Percentiles rank a stretch among this genome's conserved stretches.
Conservation (phyloP, 225 moss, liverwort and hornwort species). For the Physcomitrium patens region DNA sequence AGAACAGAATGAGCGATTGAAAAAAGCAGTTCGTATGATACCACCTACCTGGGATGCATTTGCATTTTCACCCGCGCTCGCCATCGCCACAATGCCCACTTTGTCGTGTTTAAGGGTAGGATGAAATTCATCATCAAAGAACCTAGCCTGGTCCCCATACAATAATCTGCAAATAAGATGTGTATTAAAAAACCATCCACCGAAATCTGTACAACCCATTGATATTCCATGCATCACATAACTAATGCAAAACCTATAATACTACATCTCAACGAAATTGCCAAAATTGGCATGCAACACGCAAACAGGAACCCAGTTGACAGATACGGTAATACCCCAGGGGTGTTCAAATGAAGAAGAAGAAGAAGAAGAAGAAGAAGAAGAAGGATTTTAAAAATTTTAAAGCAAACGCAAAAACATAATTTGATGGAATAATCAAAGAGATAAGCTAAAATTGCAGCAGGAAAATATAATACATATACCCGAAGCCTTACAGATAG, state of each 20-base stretch:
- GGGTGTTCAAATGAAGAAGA: too few relatives aligned
- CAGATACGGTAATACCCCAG: too few relatives aligned
- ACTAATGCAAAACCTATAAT: slow-evolving; percentile 8
- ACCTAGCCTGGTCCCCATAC: slow-evolving; percentile 93
- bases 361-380: too few relatives aligned
- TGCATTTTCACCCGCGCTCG: slow-evolving; percentile 87
- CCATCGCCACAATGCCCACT: slow-evolving; percentile 96
- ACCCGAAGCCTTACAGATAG: not conserved
- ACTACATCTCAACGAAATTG: not conserved
- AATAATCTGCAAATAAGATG: slow-evolving; percentile 61
- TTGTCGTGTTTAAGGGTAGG: slow-evolving; percentile 88
- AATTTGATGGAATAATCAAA: slow-evolving; percentile 4
- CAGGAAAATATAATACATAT: not conserved
- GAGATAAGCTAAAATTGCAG: not conserved
- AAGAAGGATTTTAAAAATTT: too few relatives aligned
- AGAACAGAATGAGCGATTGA: not conserved
- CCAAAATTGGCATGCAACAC: not conserved
- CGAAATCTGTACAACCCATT: slow-evolving; percentile 4
- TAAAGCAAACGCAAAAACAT: slow-evolving; percentile 1
- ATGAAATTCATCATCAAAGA: slow-evolving; percentile 87
- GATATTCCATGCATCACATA: not conserved
- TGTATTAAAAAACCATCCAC: slow-evolving; percentile 26
- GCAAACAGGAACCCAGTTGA: not conserved
- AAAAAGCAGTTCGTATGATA: not conserved
- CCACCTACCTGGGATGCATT: slow-evolving; percentile 89